Evolutionary conservation across 2,329 filamentous ascomycete species (phyloP), one percentile per base, ranked within the genome.

Genomic region (Phyllosticta ampelicida): DNA sequence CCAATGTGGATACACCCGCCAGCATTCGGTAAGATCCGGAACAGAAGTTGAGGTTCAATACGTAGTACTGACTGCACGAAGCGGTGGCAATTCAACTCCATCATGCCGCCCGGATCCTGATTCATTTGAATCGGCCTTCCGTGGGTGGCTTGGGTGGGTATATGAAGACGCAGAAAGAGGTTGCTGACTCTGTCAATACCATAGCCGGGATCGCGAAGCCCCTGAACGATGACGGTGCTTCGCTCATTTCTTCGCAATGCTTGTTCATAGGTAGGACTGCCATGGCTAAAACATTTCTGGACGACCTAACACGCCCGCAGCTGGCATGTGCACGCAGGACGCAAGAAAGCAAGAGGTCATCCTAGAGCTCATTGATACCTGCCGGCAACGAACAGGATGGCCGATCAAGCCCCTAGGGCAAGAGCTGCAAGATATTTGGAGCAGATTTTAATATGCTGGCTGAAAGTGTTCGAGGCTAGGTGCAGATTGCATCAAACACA

Each of bases 1-100:
- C 72, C 76, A 1, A 67, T 80, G 3, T 80, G 78, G 78, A 75
- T 80, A 9, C 72, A 80, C 60, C 78, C 78, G 1, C 71, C 77
- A 2, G 68, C 73, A 3, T 76, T 74, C 57, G 75, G 71, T 19
- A 62, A 6, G 65, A 65, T 3, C 21, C 19, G 23, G 19, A 21
- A 9, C 5, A n/a, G 10, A n/a, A 3, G 3, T 18, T 23, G 36
- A 44, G 16, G 13, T 21, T 9, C 8, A 18, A 18, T 16, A 50
- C 9, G 8, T 1, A 26, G 3, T 20, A 23, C 48, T 53, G 62
- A 16, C 65, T 18, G 28, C 5, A 65, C 1, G 61, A 67, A 58
- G 73, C 72, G 1, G 75, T 76, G 13, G 76, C 79, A 0, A 65
- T 82, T 9, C 80, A 82, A 62, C 73, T 77, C 9, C 77, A 79